phyloP scores from a whole-genome alignment of 2,329 filamentous ascomycete genomes.

The Torrubiella hemipterigena region DNA sequence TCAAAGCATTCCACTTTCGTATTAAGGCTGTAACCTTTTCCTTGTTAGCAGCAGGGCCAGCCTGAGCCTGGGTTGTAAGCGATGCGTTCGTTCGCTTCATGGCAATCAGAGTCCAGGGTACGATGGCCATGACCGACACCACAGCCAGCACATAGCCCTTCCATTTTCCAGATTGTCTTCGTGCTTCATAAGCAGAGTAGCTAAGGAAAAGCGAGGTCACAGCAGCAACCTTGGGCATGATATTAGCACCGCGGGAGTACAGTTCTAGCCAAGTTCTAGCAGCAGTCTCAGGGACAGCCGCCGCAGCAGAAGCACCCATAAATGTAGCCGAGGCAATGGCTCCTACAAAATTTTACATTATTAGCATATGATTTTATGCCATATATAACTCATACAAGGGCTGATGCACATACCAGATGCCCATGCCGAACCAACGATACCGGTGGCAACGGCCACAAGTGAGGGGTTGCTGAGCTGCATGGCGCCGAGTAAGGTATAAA shows the following conservation, averaged over 20 bases:
- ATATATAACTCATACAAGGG: too few relatives aligned
- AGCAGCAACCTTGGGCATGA: slow-evolving; percentile 24
- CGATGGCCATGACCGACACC: slow-evolving; percentile 20
- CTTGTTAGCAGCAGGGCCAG: slow-evolving; percentile 5
- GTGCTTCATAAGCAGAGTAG: slow-evolving; percentile 22
- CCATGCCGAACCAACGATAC: slow-evolving; percentile 25
- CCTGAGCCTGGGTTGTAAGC: slow-evolving; percentile 15
- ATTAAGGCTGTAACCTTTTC: slow-evolving; percentile 9
- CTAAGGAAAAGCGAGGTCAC: slow-evolving; percentile 20
- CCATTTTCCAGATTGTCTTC: slow-evolving; percentile 17
- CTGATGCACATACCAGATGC: slow-evolving; percentile 16
- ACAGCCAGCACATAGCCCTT: slow-evolving; percentile 19
- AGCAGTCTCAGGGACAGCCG: slow-evolving; percentile 15
- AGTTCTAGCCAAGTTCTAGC: slow-evolving; percentile 23
- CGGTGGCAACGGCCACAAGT: slow-evolving; percentile 22
- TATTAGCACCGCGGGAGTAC: slow-evolving; percentile 21
- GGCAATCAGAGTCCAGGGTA: slow-evolving; percentile 25
- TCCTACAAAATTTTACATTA: slow-evolving; percentile 13
- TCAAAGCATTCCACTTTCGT: slow-evolving; percentile 14
- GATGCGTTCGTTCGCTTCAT: slow-evolving; percentile 24
- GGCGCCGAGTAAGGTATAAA: neutral
- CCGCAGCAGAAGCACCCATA: slow-evolving; percentile 19
- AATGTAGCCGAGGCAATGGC: slow-evolving; percentile 23
- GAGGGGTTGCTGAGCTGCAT: slow-evolving; percentile 13
- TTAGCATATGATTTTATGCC: neutral